These are phyloP conservation scores for Trichodelitschia bisporula DNA, from an alignment of 495 filamentous ascomycete genomes.

Conservation along the genomic window DNA sequence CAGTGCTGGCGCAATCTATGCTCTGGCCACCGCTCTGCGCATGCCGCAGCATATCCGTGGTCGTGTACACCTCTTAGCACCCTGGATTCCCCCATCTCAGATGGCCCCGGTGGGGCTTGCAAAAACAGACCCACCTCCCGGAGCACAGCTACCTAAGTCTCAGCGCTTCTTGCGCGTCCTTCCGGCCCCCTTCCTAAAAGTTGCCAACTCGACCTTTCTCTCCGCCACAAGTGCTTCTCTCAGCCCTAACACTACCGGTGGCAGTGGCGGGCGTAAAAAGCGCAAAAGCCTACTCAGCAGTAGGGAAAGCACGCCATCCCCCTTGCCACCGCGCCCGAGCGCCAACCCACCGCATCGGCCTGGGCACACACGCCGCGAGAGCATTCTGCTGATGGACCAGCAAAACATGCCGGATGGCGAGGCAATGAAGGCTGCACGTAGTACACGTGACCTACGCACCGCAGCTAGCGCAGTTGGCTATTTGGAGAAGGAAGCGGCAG, in stretches of 20 bases:
- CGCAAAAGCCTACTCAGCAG: background rate
- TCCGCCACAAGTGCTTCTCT: constrained; percentile 74
- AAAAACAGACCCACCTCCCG: constrained; percentile 39
- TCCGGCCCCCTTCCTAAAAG: constrained; percentile 76
- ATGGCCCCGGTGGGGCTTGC: constrained; percentile 57
- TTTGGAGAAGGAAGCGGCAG: constrained; percentile 2
- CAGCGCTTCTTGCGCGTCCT: constrained; percentile 79
- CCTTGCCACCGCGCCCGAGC: too few relatives aligned
- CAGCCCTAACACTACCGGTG: constrained; percentile 21
- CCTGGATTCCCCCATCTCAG: constrained; percentile 97
- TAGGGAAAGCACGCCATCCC: constrained; percentile 1
- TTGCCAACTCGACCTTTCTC: constrained; percentile 88
- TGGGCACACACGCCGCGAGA: constrained; percentile 12
- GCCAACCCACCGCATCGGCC: constrained; percentile 1
- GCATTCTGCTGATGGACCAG: constrained; percentile 18
- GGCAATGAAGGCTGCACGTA: too few relatives aligned
- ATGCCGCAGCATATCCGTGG: constrained; percentile 93
- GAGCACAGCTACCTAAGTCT: constrained; percentile 67
- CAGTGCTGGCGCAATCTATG: constrained; percentile 92
- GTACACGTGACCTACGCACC: too few relatives aligned
- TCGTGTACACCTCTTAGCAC: constrained; percentile 81
- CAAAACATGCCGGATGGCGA: constrained; percentile 8
- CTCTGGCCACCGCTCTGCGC: constrained; percentile 79
- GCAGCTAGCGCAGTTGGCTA: constrained; percentile 1
- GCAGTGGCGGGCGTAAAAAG: too few relatives aligned